A percentile compares a stretch with the other conserved stretches of the same genome.
Conservation (phyloP, 495 filamentous ascomycete species). For the Penicillium macrosclerotiorum region DNA sequence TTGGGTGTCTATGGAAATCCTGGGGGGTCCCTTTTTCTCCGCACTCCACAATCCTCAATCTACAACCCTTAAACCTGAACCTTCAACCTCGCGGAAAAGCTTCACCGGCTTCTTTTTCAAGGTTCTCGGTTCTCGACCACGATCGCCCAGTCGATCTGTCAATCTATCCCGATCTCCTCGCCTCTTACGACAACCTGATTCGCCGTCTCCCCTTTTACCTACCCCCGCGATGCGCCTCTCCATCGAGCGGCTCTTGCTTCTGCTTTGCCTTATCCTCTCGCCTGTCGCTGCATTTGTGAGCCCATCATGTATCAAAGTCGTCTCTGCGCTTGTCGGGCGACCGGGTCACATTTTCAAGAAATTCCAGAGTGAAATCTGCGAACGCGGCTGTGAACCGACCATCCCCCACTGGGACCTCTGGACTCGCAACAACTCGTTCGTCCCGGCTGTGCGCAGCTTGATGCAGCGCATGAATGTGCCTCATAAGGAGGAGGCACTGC, state of each 20-base stretch:
- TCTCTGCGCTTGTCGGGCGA: conserved; percentile 36
- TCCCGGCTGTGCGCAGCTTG: conserved; percentile 40
- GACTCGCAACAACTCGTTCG: conserved; percentile 44
- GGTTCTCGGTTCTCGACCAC: too few species aligned
- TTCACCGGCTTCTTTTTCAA: too few species aligned
- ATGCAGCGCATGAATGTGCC: conserved; percentile 35
- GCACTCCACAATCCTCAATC: conserved; percentile 12
- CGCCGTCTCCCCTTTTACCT: background rate
- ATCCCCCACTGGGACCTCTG: conserved; percentile 47
- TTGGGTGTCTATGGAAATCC: too few species aligned
- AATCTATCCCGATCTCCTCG: background rate
- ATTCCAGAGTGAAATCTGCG: conserved; percentile 44
- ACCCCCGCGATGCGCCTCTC: conserved; percentile 17
- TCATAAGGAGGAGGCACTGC: conserved; percentile 31
- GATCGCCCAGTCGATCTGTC: background rate
- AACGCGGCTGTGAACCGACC: conserved; percentile 39
- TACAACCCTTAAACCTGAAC: too few species aligned
- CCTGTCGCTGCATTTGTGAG: conserved; percentile 30
- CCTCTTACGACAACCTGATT: too few species aligned
- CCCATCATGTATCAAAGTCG: conserved; percentile 38
- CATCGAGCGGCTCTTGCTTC: conserved; percentile 15
- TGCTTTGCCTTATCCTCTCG: conserved; percentile 22
- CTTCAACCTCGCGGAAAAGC: too few species aligned
- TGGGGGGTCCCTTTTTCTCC: conserved; percentile 3
- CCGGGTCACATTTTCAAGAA: conserved; percentile 35